Conservation (phyloP, 371 early-diverging fungal genomes). For the Mortierella sp. region DNA sequence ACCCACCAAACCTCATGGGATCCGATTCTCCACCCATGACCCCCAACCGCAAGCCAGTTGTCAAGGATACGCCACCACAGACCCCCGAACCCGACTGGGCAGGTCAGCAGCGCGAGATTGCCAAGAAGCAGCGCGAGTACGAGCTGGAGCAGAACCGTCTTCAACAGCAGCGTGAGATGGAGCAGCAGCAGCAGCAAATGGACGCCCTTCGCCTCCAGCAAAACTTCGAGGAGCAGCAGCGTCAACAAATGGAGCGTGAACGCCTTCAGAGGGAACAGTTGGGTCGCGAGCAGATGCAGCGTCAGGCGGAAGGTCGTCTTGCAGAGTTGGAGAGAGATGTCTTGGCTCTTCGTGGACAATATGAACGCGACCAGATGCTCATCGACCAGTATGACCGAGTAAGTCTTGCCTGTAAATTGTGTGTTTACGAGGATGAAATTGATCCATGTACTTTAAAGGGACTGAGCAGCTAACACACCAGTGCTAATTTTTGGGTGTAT, state of each 20-base stretch:
- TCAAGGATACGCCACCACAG: slow-evolving; percentile 59
- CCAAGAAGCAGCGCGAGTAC: slow-evolving; percentile 81
- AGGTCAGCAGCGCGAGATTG: slow-evolving; percentile 66
- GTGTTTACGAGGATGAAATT: neutral
- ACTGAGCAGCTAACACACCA: neutral
- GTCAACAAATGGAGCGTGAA: slow-evolving; percentile 75
- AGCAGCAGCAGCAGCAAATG: slow-evolving; percentile 70
- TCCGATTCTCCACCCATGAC: slow-evolving; percentile 54
- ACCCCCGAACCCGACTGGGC: slow-evolving; percentile 69
- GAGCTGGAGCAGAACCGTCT: slow-evolving; percentile 79
- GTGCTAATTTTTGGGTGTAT: neutral
- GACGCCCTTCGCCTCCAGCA: slow-evolving; percentile 71
- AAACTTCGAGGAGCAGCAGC: slow-evolving; percentile 67
- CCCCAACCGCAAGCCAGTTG: slow-evolving; percentile 38
- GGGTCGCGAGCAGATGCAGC: slow-evolving; percentile 77
- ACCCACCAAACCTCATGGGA: slow-evolving; percentile 81
- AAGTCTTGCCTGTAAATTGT: slow-evolving; percentile 11
- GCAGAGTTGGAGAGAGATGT: slow-evolving; percentile 87
- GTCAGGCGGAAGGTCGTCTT: slow-evolving; percentile 81
- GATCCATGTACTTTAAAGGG: neutral
- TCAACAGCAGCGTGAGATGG: slow-evolving; percentile 72
- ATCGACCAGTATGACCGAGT: slow-evolving; percentile 88
- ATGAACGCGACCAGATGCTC: slow-evolving; percentile 87
- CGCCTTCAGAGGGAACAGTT: slow-evolving; percentile 80
- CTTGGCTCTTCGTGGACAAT: slow-evolving; percentile 80